Percentiles rank a stretch among this genome's conserved stretches.
These are phyloP conservation scores for Vitis hybrid DNA, from an alignment of 177 flowering plant genomes.

Conservation along the genomic window DNA sequence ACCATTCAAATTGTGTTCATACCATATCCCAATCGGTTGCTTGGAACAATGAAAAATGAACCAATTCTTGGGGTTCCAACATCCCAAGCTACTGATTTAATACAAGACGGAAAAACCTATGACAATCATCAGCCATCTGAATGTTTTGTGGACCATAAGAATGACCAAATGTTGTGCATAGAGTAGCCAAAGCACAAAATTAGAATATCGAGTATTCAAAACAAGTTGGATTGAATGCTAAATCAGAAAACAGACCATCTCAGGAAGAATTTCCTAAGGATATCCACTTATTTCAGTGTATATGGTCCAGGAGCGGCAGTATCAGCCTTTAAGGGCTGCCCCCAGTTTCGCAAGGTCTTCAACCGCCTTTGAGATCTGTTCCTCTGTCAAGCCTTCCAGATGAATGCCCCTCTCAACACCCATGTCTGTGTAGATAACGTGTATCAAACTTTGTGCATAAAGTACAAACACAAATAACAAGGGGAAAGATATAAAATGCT, in stretches of 20 bases:
- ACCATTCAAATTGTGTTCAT: too few relatives aligned
- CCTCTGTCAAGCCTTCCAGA: conserved; percentile 34
- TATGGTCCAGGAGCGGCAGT: background rate
- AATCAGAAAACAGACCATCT: background rate
- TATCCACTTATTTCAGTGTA: conserved; percentile 7
- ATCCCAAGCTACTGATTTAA: too few relatives aligned
- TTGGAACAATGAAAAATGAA: too few relatives aligned
- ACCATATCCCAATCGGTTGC: too few relatives aligned
- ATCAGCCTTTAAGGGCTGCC: conserved; percentile 26
- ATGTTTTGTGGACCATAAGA: too few relatives aligned
- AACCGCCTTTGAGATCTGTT: conserved; percentile 33
- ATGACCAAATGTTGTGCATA: too few relatives aligned
- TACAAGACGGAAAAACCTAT: too few relatives aligned
- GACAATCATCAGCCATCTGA: too few relatives aligned
- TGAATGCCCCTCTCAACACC: conserved; percentile 40
- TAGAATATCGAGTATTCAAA: background rate
- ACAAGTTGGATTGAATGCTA: background rate
- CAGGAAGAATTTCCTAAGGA: conserved; percentile 1
- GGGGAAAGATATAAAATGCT: background rate
- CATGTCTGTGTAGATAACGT: conserved; percentile 21
- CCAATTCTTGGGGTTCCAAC: too few relatives aligned
- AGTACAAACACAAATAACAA: background rate
- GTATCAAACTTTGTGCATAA: too few relatives aligned
- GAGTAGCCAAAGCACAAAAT: too few relatives aligned
- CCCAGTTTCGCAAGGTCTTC: conserved; percentile 35